Base-by-base conservation (phyloP, 1,284 basidiomycete species). In the Boletus holoroseus region DNA sequence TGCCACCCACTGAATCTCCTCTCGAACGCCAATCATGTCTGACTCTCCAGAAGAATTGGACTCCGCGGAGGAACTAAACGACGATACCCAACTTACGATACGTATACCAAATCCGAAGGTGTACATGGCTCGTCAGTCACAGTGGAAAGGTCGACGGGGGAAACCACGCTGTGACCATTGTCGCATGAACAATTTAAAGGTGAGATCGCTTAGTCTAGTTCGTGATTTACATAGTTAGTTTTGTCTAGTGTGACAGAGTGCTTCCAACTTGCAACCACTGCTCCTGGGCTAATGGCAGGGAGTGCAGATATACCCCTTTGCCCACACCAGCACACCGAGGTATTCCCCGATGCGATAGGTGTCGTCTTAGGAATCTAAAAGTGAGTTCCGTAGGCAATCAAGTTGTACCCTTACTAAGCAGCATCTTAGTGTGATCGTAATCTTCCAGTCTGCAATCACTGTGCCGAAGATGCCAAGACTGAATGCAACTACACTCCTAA, bases 91-190 rank as follows among this genome's bases (percentile, higher is more conserved):
- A 55, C 73, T 84, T 55, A 82, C 76, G 51, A 83, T 84, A 61
- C 74, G 77, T 53, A 85, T 83, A 60, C 77, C 77, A 8, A 78
- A 77, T 56, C 77, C 77, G 12, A 79, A 74, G 64, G 69, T 76
- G 46, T 78, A 74, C 56, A 72, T 77, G 74, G 76, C 75, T 55
- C 75, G 75, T 51, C 82, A 83, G 62, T 83, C 81, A 39, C 78
- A 81, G 52, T 84, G 83, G 83, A 82, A 83, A 58, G 82, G 83
- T 51, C 75, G 80, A 56, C 74, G 82, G 67, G 83, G 82, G 49
- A 85, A 85, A 61, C 82, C 83, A 57, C 74, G 83, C 49, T 85
- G 83, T 62, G 83, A 86, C 68, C 76, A 81, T 61, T 86, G 83
- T 68, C 79, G 83, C 31, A 62, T 77, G 55, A 81, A 81, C 63